A percentile compares a stretch with the other conserved stretches of the same genome.
Evolutionary conservation across 768 basidiomycete genomes (phyloP).

Genomic region (Xerocomellus chrysenteron): DNA sequence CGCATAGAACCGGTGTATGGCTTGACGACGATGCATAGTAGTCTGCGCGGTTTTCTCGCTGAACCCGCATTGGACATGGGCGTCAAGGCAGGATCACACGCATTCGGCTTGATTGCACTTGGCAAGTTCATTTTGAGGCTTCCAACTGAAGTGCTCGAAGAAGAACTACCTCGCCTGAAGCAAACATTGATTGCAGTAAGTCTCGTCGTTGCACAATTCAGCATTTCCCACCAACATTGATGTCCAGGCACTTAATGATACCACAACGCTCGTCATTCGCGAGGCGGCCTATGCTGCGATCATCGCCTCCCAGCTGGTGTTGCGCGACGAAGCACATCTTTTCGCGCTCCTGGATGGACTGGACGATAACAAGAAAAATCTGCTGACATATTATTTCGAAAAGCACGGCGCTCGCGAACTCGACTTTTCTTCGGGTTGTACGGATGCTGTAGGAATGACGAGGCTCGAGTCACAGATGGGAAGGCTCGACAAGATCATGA

Average conservation of each 20-base stretch:
- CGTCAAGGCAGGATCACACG: constrained; percentile 64
- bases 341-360: constrained; percentile 79
- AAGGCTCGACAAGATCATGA: constrained; percentile 75
- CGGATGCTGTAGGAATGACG: constrained; percentile 49
- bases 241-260: constrained; percentile 68
- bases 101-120: constrained; percentile 80
- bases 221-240: not conserved
- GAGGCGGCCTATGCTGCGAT: constrained; percentile 82
- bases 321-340: constrained; percentile 80
- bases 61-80: constrained; percentile 52
- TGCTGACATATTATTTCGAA: constrained; percentile 86
- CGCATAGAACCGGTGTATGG: constrained; percentile 84
- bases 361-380: constrained; percentile 88
- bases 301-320: constrained; percentile 79
- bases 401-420: constrained; percentile 74
- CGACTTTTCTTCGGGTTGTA: constrained; percentile 33
- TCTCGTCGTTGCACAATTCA: constrained; percentile 2
- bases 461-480: constrained; percentile 80
- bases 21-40: constrained; percentile 77
- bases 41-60: constrained; percentile 61
- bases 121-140: constrained; percentile 81
- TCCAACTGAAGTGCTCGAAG: constrained; percentile 82
- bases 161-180: constrained; percentile 78
- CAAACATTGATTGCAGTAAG: constrained; percentile 67
- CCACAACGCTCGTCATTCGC: constrained; percentile 71